Conservation (phyloP, 2,329 filamentous ascomycete species). For the Aspergillus costaricaensis region DNA sequence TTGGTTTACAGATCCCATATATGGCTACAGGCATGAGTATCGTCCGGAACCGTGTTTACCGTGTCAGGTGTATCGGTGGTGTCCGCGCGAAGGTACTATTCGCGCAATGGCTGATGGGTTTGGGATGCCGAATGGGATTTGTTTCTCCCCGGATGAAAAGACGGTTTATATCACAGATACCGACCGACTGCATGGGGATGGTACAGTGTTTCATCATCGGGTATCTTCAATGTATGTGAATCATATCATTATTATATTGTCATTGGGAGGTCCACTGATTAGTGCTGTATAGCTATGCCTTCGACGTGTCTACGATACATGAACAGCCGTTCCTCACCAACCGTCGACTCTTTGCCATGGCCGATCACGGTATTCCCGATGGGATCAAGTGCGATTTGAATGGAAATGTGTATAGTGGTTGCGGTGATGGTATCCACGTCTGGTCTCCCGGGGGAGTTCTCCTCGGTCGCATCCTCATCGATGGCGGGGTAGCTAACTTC, state of each 20-base stretch:
- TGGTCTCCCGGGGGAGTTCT: slow-evolving; percentile 54
- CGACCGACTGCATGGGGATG: slow-evolving; percentile 31
- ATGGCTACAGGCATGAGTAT: slow-evolving; percentile 39
- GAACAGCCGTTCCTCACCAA: slow-evolving; percentile 50
- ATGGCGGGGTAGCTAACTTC: slow-evolving; percentile 52
- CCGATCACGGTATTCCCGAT: slow-evolving; percentile 50
- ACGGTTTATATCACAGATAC: slow-evolving; percentile 47
- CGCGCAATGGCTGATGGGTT: slow-evolving; percentile 44
- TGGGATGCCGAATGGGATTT: slow-evolving; percentile 46
- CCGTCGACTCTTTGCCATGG: slow-evolving; percentile 56
- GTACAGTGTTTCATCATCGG: slow-evolving; percentile 16
- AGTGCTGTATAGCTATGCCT: slow-evolving; percentile 44
- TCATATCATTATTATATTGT: too few relatives aligned
- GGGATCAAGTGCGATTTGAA: slow-evolving; percentile 53
- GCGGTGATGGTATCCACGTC: slow-evolving; percentile 57
- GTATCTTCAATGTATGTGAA: slow-evolving; percentile 30
- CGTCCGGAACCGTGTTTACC: slow-evolving; percentile 38
- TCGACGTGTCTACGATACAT: slow-evolving; percentile 43
- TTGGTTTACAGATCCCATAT: slow-evolving; percentile 44
- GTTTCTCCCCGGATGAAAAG: slow-evolving; percentile 43
- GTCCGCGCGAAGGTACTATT: slow-evolving; percentile 36
- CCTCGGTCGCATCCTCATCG: slow-evolving; percentile 60
- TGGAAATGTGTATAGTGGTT: slow-evolving; percentile 60
- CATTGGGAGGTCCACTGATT: neutral
- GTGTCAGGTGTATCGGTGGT: slow-evolving; percentile 43